phyloP scores from a whole-genome alignment of 179 eudicot species.

The Beta macrorhiza region DNA sequence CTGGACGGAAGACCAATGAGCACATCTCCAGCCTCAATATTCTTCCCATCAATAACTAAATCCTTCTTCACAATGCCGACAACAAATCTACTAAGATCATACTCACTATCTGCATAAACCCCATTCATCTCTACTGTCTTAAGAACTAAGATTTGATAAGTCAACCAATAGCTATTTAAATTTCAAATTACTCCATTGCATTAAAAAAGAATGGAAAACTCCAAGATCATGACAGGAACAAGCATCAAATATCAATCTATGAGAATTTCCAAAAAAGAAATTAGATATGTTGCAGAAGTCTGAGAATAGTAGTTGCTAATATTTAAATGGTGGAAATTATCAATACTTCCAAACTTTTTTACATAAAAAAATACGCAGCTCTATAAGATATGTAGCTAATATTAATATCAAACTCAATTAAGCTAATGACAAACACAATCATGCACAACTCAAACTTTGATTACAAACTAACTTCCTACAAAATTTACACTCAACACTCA shows the following conservation, averaged over 20 bases:
- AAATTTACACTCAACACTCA: too few relatives aligned
- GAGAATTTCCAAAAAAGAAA: too few relatives aligned
- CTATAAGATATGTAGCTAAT: not conserved
- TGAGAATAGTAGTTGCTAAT: too few relatives aligned
- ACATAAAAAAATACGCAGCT: not conserved
- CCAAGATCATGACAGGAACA: not conserved
- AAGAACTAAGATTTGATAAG: conserved; percentile 24
- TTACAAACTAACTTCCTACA: not conserved
- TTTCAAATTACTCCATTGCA: not conserved
- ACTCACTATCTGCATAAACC: conserved; percentile 82
- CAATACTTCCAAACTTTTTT: too few relatives aligned
- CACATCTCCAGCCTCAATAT: conserved; percentile 70
- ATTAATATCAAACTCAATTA: too few relatives aligned
- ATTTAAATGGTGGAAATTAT: too few relatives aligned
- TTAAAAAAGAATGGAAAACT: too few relatives aligned
- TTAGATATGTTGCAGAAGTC: too few relatives aligned
- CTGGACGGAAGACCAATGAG: conserved; percentile 91
- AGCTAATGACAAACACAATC: not conserved
- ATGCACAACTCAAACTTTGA: not conserved
- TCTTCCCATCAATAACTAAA: conserved; percentile 80
- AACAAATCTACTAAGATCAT: conserved; percentile 98
- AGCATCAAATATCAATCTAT: too few relatives aligned
- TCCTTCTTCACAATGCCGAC: conserved; percentile 86
- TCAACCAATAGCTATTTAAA: conserved; percentile 14
- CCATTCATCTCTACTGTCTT: conserved; percentile 99